A percentile compares a stretch with the other conserved stretches of the same genome.
phyloP scores from a whole-genome alignment of 31 red algal species.

The Asparagopsis taxiformis region DNA sequence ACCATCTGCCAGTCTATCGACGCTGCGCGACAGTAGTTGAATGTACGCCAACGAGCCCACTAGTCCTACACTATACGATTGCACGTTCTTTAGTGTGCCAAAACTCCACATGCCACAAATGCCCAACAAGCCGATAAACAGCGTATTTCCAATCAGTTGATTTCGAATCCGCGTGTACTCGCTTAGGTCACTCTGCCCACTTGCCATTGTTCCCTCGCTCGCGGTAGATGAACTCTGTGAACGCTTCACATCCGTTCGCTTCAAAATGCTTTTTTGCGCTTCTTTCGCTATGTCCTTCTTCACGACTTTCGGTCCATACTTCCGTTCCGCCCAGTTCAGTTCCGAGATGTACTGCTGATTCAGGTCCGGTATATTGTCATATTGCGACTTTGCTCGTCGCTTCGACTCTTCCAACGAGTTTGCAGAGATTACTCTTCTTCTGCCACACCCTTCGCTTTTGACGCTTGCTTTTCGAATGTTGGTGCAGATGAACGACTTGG shows the following conservation, averaged over 20 bases:
- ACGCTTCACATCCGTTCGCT: neutral
- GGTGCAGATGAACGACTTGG: neutral
- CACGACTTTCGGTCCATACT: constrained; percentile 41
- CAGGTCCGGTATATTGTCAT: constrained; percentile 83
- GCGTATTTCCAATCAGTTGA: constrained; percentile 51
- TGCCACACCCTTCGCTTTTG: neutral
- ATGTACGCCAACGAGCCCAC: constrained; percentile 55
- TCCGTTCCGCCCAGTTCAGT: constrained; percentile 53
- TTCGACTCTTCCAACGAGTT: constrained; percentile 79
- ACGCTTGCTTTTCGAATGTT: neutral
- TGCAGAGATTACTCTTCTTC: constrained; percentile 11
- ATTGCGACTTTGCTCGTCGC: constrained; percentile 52
- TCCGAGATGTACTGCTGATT: constrained; percentile 69
- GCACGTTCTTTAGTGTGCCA: constrained; percentile 23
- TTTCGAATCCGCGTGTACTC: constrained; percentile 43
- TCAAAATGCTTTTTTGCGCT: constrained; percentile 46
- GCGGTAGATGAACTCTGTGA: neutral
- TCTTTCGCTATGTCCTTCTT: constrained; percentile 44
- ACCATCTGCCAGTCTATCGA: constrained; percentile 53
- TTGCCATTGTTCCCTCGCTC: neutral
- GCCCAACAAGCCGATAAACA: constrained; percentile 48
- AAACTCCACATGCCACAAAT: constrained; percentile 34
- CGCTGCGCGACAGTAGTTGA: constrained; percentile 45
- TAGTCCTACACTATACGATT: constrained; percentile 44
- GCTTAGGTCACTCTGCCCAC: constrained; percentile 10